Evolutionary conservation across 306 rosid species (phyloP).

Genomic region (Glycine tomentella): DNA sequence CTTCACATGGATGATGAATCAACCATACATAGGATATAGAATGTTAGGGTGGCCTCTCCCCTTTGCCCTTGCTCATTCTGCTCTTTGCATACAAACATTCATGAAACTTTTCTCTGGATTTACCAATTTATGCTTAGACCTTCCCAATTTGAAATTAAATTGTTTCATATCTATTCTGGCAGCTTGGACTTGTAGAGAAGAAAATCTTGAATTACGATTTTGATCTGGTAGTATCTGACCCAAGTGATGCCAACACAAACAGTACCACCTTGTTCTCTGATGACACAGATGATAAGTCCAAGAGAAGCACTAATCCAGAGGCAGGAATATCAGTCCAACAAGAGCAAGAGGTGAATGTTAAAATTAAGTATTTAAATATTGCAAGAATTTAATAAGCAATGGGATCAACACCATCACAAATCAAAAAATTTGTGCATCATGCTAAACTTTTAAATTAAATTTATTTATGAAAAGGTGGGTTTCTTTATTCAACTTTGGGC

Average conservation of each 20-base stretch:
- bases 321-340: constrained; percentile 60
- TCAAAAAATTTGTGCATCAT: background rate
- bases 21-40: constrained; percentile 24
- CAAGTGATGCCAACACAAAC: constrained; percentile 90
- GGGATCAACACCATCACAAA: background rate
- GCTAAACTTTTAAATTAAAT: background rate
- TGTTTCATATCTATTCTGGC: constrained; percentile 54
- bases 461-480: background rate
- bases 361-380: constrained; percentile 3
- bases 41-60: constrained; percentile 26
- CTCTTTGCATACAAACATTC: constrained; percentile 14
- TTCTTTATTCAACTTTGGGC: background rate
- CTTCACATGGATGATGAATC: background rate
- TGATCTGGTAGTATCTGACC: constrained; percentile 83
- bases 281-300: constrained; percentile 85
- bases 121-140: constrained; percentile 17
- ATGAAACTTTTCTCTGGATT: constrained; percentile 18
- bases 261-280: constrained; percentile 95
- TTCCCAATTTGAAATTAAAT: constrained; percentile 20
- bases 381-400: constrained; percentile 5
- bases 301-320: constrained; percentile 68
- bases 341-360: constrained; percentile 73
- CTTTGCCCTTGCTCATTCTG: constrained; percentile 15
- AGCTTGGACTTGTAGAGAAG: constrained; percentile 98
- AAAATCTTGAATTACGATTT: constrained; percentile 78